phyloP scores from a whole-genome alignment of 345 rosid genomes.

The Brassica carinata region DNA sequence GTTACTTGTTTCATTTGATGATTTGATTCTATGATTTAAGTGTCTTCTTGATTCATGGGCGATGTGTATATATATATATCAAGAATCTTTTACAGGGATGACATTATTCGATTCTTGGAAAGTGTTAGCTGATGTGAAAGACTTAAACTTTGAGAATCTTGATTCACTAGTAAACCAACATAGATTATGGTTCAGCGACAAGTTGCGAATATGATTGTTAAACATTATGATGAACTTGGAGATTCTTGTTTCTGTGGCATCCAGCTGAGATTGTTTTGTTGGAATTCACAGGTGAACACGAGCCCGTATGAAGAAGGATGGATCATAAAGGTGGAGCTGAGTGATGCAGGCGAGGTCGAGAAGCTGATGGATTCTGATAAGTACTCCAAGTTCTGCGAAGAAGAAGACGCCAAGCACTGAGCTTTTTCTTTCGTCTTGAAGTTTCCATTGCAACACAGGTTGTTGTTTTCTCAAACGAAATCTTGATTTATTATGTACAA shows the following conservation, averaged over 20 bases:
- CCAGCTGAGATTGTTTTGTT: not conserved
- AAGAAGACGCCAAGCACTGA: conserved; percentile 86
- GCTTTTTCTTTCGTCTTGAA: not conserved
- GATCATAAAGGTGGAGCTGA: conserved; percentile 79
- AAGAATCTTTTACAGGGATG: not conserved
- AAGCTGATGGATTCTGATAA: conserved; percentile 77
- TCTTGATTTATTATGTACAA: not conserved
- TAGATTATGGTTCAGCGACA: not conserved
- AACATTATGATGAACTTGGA: not conserved
- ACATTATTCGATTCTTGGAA: not conserved
- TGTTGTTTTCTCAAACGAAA: not conserved
- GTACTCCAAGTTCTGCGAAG: conserved; percentile 90
- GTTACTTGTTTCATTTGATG: not conserved
- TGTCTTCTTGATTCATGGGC: not conserved
- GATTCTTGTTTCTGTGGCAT: not conserved
- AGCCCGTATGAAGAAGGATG: conserved; percentile 86
- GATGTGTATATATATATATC: not conserved
- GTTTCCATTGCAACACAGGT: conserved; percentile 1
- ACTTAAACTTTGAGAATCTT: not conserved
- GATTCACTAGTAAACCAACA: not conserved
- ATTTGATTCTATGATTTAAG: not conserved
- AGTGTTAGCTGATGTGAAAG: not conserved
- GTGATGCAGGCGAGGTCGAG: conserved; percentile 56
- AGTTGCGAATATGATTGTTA: not conserved
- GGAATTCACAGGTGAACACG: conserved; percentile 62